Conservation (phyloP, 2,329 filamentous ascomycete genomes). For the Furcasterigmium sp. region DNA sequence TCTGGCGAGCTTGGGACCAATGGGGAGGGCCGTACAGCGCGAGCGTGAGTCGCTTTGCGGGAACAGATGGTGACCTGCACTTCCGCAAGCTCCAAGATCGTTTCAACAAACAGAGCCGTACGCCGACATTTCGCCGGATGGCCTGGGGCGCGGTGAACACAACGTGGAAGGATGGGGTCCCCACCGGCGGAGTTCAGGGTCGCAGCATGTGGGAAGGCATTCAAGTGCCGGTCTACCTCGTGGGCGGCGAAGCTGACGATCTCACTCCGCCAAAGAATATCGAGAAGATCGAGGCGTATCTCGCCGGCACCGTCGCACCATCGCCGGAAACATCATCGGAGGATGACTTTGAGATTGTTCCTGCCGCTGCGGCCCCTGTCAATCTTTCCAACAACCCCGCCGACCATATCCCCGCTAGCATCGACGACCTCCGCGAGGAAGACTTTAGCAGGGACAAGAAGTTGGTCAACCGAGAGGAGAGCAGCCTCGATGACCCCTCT, state of each 20-base stretch:
- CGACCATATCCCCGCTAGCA: conserved; percentile 27
- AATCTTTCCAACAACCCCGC: conserved; percentile 25
- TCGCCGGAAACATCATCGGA: conserved; percentile 11
- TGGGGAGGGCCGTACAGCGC: conserved; percentile 71
- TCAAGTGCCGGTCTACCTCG: conserved; percentile 68
- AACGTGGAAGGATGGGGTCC: conserved; percentile 42
- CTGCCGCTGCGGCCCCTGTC: conserved; percentile 44
- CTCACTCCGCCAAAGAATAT: conserved; percentile 70
- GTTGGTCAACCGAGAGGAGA: conserved; percentile 25
- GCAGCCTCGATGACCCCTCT: conserved; percentile 36
- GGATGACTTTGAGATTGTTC: conserved; percentile 25
- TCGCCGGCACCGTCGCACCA: conserved; percentile 4
- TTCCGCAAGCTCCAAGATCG: conserved; percentile 62
- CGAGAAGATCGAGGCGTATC: conserved; percentile 51
- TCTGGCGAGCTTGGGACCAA: conserved; percentile 74
- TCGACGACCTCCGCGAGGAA: conserved; percentile 30
- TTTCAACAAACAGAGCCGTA: conserved; percentile 80
- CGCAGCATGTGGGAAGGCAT: conserved; percentile 67
- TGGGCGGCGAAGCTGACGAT: conserved; percentile 71
- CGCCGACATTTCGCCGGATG: conserved; percentile 79
- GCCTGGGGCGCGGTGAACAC: conserved; percentile 64
- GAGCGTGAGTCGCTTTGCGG: conserved; percentile 76
- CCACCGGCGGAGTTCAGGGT: conserved; percentile 63
- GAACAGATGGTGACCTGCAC: conserved; percentile 58
- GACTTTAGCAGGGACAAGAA: conserved; percentile 26